Base-by-base conservation (phyloP, 1,284 basidiomycete species). In the Serendipita sp. region DNA sequence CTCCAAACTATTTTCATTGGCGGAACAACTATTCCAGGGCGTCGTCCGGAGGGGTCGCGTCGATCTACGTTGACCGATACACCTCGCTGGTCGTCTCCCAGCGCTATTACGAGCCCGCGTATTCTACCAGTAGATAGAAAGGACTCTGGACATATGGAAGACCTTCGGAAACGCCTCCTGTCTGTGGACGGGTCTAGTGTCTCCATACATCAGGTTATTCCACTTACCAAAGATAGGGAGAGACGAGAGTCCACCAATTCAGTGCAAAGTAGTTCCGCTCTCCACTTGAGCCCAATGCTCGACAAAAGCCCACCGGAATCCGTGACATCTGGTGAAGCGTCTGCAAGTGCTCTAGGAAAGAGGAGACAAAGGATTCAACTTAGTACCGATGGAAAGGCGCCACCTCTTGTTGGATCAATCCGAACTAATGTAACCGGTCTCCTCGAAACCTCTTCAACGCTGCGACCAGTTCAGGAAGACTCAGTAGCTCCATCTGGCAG, bases 1-100 rank as follows among this genome's bases (percentile, higher is more conserved):
- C 93, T 93, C 3, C 92, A 93, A 66, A 99, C 94, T 0, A 88
- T 99, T 26, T 98, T 99, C 74, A 79, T 99, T 68, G 91, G 84
- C 22, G 73, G 75, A n/a, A 32, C 38, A 34, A 30, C 55, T n/a
- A 66, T 72, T 79, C 3, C 75, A 79, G 32, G 72, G 75, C 34
- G 70, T 75, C 44, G 66, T 63, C 41, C 61, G 15, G 53, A 63
- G 5, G 41, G 30, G 29, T 26, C 64, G 12, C 61, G 67, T 32
- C 60, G 60, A 22, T 61, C 58, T 6, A 61, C 62, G 3, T 26
- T 65, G 3, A 65, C 53, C 4, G 53, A 62, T n/a, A 64, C 64
- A 29, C 64, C 64, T 29, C 30, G 61, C 29, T 26, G 42, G 3
- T 34, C 35, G 8, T 5, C 26, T 29, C 53, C 32, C 15, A 58